Evolutionary conservation across 2,329 filamentous ascomycete species (phyloP), one percentile per base, ranked within the genome.

Genomic region (Cadophora sp.): DNA sequence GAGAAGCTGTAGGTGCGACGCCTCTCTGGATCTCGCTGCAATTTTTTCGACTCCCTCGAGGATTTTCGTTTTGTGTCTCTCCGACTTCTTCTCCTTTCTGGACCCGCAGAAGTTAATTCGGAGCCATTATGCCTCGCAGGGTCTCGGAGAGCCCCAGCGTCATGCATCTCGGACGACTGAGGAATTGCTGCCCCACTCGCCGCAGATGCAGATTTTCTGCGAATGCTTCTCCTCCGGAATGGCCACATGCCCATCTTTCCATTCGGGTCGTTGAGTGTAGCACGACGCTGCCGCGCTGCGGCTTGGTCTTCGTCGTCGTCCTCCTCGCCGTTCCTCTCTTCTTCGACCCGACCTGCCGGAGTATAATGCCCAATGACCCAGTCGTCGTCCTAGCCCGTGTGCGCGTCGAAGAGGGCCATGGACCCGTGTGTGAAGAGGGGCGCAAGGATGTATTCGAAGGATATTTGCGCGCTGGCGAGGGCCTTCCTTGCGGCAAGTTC

Each of bases 181-280:
- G 68, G 85, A 81, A 73, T 86, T 80, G 73, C 85, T 85, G 74
- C 84, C 86, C 79, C 87, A 73, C 81, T 82, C 69, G 82, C 81
- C 56, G 59, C 62, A 71, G 83, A 79, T 77, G 58, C 62, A 71
- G 83, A 79, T 77, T 85, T 83, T 80, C 84, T 88, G 80, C 89
- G 89, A 80, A 89, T 90, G 81, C 87, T 90, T 81, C 86, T 90
- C 77, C 91, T 89, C 80, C 90, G 86, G 80, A 97, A 97, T 70
- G 90, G 92, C 93, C 93, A 97, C 80, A 94, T 83, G 78, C 90
- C 88, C 92, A 95, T 95, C 61, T 72, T 78, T 73, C 75, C 75
- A 76, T 76, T 68, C 66, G 71, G 68, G 65, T 71, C 62, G 37
- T 71, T 58, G 62, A 61, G 37, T 55, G 64, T 65, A 37, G 58